A percentile compares a stretch with the other conserved stretches of the same genome.
Conservation (phyloP, 2,329 filamentous ascomycete genomes). For the Aureobasidium leucospermi region DNA sequence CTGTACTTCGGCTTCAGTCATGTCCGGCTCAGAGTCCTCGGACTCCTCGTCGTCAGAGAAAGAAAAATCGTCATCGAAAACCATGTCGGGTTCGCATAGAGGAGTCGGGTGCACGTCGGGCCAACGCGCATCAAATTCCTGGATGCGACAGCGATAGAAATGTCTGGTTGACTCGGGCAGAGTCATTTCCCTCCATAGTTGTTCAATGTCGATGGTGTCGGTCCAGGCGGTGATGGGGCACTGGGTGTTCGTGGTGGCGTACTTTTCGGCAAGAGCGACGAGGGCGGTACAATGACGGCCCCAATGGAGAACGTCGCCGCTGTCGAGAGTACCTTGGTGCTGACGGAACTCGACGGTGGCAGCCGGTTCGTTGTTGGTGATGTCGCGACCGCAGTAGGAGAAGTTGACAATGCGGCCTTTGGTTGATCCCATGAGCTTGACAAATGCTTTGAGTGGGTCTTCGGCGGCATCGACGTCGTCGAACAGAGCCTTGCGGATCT, state of each 20-base stretch:
- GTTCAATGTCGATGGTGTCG: conserved; percentile 16
- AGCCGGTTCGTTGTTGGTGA: conserved; percentile 2
- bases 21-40: not conserved
- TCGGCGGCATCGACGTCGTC: conserved; percentile 9
- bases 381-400: conserved; percentile 11
- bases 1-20: not conserved
- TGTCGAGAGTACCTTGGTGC: conserved; percentile 15
- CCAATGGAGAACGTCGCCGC: conserved; percentile 15
- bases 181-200: conserved; percentile 19
- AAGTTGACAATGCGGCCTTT: conserved; percentile 16
- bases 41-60: conserved; percentile 1
- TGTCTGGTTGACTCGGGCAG: conserved; percentile 14
- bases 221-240: conserved; percentile 16
- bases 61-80: not conserved
- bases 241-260: conserved; percentile 1
- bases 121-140: conserved; percentile 1
- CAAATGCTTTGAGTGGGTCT: not conserved
- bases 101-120: not conserved
- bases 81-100: conserved; percentile 1
- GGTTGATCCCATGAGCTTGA: conserved; percentile 7
- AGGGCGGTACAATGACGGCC: conserved; percentile 16
- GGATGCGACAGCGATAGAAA: conserved; percentile 14
- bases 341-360: conserved; percentile 19
- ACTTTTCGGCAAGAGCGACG: conserved; percentile 16
- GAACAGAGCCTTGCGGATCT: conserved; percentile 14